Evolutionary conservation across 1,139 yeast genomes (phyloP).

Genomic region (Candida pseudoviswanathii): DNA sequence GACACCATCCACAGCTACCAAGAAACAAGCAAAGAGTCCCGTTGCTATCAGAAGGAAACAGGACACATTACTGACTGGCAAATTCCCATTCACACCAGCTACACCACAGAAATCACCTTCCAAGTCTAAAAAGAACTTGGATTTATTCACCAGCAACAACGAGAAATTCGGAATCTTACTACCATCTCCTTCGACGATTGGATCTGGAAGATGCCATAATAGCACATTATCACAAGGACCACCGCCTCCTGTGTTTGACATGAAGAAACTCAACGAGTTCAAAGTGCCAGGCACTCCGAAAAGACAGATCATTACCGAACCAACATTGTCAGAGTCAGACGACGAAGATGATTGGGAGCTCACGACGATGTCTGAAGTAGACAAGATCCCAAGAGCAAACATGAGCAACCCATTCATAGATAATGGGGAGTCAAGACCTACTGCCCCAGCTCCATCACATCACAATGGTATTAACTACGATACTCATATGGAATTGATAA

Average conservation of each 20-base stretch:
- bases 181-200: conserved; percentile 47
- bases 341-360: conserved; percentile 35
- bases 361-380: conserved; percentile 8
- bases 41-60: conserved; percentile 3
- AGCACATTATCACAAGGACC: background rate
- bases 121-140: conserved; percentile 13
- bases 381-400: conserved; percentile 11
- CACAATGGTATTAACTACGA: conserved; percentile 26
- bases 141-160: conserved; percentile 5
- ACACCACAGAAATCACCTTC: conserved; percentile 39
- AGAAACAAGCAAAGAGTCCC: conserved; percentile 7
- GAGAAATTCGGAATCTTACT: conserved; percentile 32
- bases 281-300: conserved; percentile 32
- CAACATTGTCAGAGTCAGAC: conserved; percentile 25
- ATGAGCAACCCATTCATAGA: conserved; percentile 17
- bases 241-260: conserved; percentile 11
- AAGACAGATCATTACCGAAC: conserved; percentile 32
- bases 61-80: conserved; percentile 1
- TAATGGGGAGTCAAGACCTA: background rate
- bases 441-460: background rate
- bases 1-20: conserved; percentile 11
- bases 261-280: conserved; percentile 16
- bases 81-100: conserved; percentile 36
- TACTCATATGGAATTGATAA: conserved; percentile 43
- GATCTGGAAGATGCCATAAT: conserved; percentile 32